Evolutionary conservation across 2,329 filamentous ascomycete genomes (phyloP), one percentile per base, ranked within the genome.

Genomic region (Pyrenophora graminea): DNA sequence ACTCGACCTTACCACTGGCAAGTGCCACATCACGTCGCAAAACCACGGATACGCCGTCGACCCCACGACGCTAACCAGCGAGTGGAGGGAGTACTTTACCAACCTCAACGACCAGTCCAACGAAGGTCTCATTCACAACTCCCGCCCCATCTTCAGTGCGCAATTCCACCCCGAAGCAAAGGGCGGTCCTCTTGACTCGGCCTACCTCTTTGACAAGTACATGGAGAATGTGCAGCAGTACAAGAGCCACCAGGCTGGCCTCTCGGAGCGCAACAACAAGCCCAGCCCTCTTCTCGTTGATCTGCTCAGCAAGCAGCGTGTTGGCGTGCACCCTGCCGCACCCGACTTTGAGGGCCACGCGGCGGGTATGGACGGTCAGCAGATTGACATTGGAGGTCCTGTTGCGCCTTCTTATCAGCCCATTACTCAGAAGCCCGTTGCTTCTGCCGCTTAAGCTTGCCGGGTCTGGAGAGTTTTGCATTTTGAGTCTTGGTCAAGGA

Each of bases 81-180:
- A 97, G 32, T 99, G 91, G 86, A 94, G 92, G 82, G 93, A 96
- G 76, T 97, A 96, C 82, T 99, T 97, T 74, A 88, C 96, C 76
- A 97, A 99, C 82, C 82, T 97, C 62, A 99, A 97, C 77, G 94
- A 99, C 71, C 90, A 91, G 56, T 93, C 89, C 76, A 99, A 99
- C 76, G 94, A 99, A 81, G 93, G 89, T 53, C 91, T 99, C 85
- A 91, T 97, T 73, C 94, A 99, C 83, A 91, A 89, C 78, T 89
- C 89, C 51, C 90, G 93, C 31, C 94, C 94, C 57, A 99, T 99
- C 74, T 97, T 99, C 83, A 93, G 90, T 59, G 96, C 92, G 19
- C 94, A 99, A 77, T 99, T 99, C 86, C 94, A 99, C 73, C 94
- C 94, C 13, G 94, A 99, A 79, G 94, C 94, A 63, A 96, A 96